Conservation (phyloP, 805 yeast genomes). For the Wickerhamiella australiensis region DNA sequence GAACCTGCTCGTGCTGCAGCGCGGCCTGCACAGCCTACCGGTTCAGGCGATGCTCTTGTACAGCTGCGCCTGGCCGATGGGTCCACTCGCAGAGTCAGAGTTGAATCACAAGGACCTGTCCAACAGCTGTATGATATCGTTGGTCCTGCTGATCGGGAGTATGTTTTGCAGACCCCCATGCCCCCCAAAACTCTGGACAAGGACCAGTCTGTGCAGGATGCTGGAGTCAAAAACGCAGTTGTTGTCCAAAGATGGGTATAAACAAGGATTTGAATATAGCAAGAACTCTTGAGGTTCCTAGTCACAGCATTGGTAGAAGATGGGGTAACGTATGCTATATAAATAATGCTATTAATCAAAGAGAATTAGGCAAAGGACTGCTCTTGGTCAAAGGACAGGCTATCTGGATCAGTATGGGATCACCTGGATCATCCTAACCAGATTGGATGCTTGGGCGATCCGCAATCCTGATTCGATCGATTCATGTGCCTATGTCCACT, state of each 20-base stretch:
- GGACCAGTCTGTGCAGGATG: conserved; percentile 49
- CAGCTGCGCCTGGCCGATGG: conserved; percentile 83
- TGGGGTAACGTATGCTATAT: conserved; percentile 6
- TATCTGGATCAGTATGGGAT: no score
- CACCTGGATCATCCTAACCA: no score
- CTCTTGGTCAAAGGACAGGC: no score
- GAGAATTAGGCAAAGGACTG: no score
- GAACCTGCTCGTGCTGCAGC: conserved; percentile 18
- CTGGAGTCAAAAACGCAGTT: conserved; percentile 72
- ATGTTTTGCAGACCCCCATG: conserved; percentile 63
- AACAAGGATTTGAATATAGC: not conserved
- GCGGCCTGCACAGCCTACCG: conserved; percentile 3
- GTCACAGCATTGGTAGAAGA: no score
- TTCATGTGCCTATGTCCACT: conserved; percentile 6
- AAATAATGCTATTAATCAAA: conserved; percentile 1
- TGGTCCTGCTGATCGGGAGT: conserved; percentile 35
- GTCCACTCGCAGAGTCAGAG: conserved; percentile 40
- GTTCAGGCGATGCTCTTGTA: conserved; percentile 54
- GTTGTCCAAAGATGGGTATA: conserved; percentile 41
- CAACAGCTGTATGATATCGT: conserved; percentile 59
- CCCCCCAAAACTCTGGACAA: conserved; percentile 64
- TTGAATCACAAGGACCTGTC: conserved; percentile 55
- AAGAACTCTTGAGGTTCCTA: no score
- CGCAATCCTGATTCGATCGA: no score
- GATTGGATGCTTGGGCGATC: no score